Percentiles rank a stretch among this genome's conserved stretches.
These are phyloP conservation scores for Venturiaceae sp. DNA, from an alignment of 2,329 filamentous ascomycete species.

Conservation along the genomic window DNA sequence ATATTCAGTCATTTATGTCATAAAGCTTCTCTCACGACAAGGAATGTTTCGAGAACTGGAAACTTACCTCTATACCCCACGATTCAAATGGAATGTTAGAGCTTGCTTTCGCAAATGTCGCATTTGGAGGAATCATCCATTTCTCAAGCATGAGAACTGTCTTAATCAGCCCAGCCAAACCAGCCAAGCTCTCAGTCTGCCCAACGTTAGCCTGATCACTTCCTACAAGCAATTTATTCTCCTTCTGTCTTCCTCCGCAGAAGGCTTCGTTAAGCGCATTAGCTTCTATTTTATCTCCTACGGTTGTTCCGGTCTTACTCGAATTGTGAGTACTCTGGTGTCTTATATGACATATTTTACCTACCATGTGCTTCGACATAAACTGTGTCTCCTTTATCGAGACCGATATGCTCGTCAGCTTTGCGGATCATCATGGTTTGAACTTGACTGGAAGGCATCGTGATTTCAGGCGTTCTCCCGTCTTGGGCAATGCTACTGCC, in stretches of 20 bases:
- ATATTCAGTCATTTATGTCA: too few species aligned
- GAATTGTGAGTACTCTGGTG: conserved; percentile 21
- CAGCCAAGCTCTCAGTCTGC: conserved; percentile 35
- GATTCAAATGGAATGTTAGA: conserved; percentile 7
- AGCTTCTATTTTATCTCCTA: conserved; percentile 15
- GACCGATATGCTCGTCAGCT: conserved; percentile 25
- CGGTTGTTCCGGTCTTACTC: conserved; percentile 16
- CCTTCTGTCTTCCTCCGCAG: too few species aligned
- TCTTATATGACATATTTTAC: not conserved
- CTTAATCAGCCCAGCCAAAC: conserved; percentile 36
- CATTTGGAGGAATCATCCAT: conserved; percentile 27
- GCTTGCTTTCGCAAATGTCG: conserved; percentile 18
- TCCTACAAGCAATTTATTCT: conserved; percentile 7
- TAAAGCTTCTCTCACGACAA: too few species aligned
- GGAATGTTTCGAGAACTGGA: too few species aligned
- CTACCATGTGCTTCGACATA: conserved; percentile 27
- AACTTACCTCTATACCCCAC: conserved; percentile 1
- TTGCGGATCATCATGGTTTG: conserved; percentile 26
- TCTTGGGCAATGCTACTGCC: conserved; percentile 18
- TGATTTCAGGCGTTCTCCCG: conserved; percentile 16
- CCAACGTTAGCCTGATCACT: conserved; percentile 27
- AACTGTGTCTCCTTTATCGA: conserved; percentile 16
- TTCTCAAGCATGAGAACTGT: conserved; percentile 30
- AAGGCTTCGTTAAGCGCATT: not conserved
- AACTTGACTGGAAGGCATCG: conserved; percentile 16